Evolutionary conservation across 306 rosid species (phyloP), one percentile per base, ranked within the genome.

Genomic region (Ormosia semicastrata): DNA sequence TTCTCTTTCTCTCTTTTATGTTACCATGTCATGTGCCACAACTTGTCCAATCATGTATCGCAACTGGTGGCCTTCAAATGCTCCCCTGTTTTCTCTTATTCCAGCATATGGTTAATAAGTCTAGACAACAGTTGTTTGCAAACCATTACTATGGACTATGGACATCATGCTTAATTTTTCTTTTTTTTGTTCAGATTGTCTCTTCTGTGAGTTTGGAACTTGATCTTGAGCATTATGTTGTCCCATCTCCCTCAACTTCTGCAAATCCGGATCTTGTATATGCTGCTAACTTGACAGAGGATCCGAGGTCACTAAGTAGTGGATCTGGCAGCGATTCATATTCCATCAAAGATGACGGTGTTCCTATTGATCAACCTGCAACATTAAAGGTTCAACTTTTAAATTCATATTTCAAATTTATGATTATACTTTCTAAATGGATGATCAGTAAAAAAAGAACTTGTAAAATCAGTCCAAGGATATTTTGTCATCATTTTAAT

Each of bases 201-300:
- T 89, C 93, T 71, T 89, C 92, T 2, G 88, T 62, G 47, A 78
- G 88, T 84, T 90, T 95, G 92, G 99, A 95, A 77, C 98, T 89
- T 66, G 99, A 95, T 87, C 92, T 93, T 14, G 99, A 95, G 73
- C 96, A 92, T 76, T 95, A 95, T 76, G 92, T 95, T 79, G 96
- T 95, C 67, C 98, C 99, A 87, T 92, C 97, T 87, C 99, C 99
- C 53, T 69, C 89, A 54, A 64, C 73, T 82, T 89, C 89, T 81
- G 79, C 89, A 83, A 89, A 83, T 89, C 76, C 94, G 68, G 87
- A 87, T 68, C 73, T 8, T 49, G 84, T 44, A 56, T 95, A 95
- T 82, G 98, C 98, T 56, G 99, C 99, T 68, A 86, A 93, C 91
- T 58, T 86, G 89, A 83, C 99, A 3, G 99, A 95, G 92, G 89